Conservation (phyloP, 441 rosid species). For the Aquilaria agallochum region DNA sequence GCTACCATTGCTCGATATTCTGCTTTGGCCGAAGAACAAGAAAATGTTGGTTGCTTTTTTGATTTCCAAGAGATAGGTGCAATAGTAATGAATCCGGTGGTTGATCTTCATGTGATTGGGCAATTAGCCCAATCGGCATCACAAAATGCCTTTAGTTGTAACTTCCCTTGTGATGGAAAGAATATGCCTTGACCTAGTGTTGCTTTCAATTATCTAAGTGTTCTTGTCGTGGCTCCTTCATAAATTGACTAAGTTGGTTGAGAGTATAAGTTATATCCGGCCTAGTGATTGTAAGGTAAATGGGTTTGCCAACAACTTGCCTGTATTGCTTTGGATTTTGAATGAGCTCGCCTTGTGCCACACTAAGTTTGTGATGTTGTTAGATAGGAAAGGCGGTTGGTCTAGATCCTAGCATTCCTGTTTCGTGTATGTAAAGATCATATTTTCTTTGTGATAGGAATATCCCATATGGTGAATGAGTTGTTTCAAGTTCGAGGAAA, state of each 20-base stretch:
- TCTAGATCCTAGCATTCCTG: too few relatives aligned
- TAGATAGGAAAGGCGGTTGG: background rate
- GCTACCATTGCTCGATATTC: background rate
- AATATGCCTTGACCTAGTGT: background rate
- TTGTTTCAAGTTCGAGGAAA: too few relatives aligned
- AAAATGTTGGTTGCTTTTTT: background rate
- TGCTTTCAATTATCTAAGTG: background rate
- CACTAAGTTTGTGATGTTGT: background rate
- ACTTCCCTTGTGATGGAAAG: background rate
- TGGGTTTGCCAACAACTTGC: background rate
- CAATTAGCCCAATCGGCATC: background rate
- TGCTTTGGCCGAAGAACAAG: background rate
- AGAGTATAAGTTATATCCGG: background rate
- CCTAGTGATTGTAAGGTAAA: background rate
- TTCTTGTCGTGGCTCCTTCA: background rate
- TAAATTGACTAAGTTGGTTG: background rate
- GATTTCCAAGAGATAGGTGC: background rate
- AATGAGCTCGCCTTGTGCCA: background rate
- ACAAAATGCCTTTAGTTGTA: background rate
- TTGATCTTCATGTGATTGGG: background rate
- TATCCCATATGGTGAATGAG: too few relatives aligned
- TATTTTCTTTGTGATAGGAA: too few relatives aligned
- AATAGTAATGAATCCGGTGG: background rate
- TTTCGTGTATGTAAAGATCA: too few relatives aligned
- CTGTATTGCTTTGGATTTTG: background rate